Evolutionary conservation across 1,139 yeast genomes (phyloP).

Genomic region (Lodderomyces pseudojiufengensis): DNA sequence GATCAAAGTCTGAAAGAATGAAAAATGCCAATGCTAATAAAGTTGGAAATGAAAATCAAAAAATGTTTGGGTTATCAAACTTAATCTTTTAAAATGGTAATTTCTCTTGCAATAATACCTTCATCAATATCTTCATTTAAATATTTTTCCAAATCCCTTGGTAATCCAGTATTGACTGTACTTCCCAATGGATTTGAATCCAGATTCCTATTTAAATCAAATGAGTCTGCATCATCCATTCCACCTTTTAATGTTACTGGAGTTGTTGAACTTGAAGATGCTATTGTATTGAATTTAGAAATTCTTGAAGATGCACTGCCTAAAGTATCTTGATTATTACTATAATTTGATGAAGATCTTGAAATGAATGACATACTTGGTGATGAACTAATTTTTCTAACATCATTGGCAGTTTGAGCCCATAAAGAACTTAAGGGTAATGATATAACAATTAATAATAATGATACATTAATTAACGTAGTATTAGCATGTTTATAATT

Average conservation of each 20-base stretch:
- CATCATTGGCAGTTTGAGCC: constrained; percentile 64
- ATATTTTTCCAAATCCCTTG: constrained; percentile 12
- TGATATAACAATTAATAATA: constrained; percentile 49
- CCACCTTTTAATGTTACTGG: constrained; percentile 8
- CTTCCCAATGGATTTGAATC: not conserved
- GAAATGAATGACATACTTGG: constrained; percentile 20
- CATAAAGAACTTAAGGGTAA: constrained; percentile 84
- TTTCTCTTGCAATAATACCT: constrained; percentile 8
- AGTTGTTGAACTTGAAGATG: constrained; percentile 1
- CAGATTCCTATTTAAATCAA: constrained; percentile 5
- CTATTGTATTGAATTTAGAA: constrained; percentile 6
- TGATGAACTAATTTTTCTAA: constrained; percentile 12
- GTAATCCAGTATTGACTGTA: constrained; percentile 10
- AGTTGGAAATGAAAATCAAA: too few species aligned
- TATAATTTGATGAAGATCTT: constrained; percentile 11
- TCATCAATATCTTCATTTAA: constrained; percentile 6
- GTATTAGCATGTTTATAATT: constrained; percentile 4
- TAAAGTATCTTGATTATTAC: constrained; percentile 9
- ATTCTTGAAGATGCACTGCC: constrained; percentile 3
- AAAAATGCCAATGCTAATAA: too few species aligned
- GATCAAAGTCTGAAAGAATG: too few species aligned
- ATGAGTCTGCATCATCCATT: constrained; percentile 7
- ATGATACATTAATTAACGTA: constrained; percentile 21
- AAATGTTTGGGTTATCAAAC: not conserved
- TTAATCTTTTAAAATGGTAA: constrained; percentile 8